phyloP scores from a whole-genome alignment of 2,329 filamentous ascomycete genomes.

The Aspergillus chevalieri region DNA sequence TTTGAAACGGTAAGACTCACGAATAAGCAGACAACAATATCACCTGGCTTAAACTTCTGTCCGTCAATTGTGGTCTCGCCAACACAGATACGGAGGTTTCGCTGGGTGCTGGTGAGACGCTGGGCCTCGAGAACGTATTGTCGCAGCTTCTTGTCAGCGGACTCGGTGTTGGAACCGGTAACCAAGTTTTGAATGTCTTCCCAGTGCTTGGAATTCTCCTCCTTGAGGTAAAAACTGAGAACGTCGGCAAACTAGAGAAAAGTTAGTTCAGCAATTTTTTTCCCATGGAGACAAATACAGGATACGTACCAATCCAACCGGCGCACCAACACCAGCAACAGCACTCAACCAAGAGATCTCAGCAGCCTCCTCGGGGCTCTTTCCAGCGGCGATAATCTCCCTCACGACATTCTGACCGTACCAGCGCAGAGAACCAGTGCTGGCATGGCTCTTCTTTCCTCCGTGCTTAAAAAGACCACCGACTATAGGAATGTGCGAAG shows the following conservation, averaged over 20 bases:
- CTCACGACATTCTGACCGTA: slow-evolving; percentile 37
- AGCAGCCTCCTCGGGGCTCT: slow-evolving; percentile 9
- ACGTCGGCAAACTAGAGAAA: slow-evolving; percentile 40
- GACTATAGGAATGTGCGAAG: not conserved
- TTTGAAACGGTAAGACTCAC: slow-evolving; percentile 3
- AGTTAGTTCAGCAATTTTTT: not conserved
- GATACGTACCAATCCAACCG: slow-evolving; percentile 28
- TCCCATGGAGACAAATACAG: not conserved
- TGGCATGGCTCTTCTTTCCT: not conserved
- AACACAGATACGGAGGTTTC: slow-evolving; percentile 35
- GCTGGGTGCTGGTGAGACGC: slow-evolving; percentile 24
- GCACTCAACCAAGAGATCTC: slow-evolving; percentile 19
- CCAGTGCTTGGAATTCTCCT: slow-evolving; percentile 39
- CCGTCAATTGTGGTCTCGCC: slow-evolving; percentile 32
- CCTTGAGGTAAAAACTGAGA: slow-evolving; percentile 38
- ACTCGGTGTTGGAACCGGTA: slow-evolving; percentile 27
- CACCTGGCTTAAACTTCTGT: slow-evolving; percentile 36
- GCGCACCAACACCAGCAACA: slow-evolving; percentile 38
- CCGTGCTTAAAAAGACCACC: not conserved
- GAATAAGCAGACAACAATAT: slow-evolving; percentile 30
- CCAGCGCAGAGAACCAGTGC: slow-evolving; percentile 30
- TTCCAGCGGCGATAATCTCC: slow-evolving; percentile 26
- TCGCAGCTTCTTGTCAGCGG: slow-evolving; percentile 15
- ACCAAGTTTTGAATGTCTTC: slow-evolving; percentile 38
- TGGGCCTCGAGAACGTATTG: slow-evolving; percentile 21